These are phyloP conservation scores for Porcisia hertigi DNA, from an alignment of 208 protist species.

Conservation along the genomic window DNA sequence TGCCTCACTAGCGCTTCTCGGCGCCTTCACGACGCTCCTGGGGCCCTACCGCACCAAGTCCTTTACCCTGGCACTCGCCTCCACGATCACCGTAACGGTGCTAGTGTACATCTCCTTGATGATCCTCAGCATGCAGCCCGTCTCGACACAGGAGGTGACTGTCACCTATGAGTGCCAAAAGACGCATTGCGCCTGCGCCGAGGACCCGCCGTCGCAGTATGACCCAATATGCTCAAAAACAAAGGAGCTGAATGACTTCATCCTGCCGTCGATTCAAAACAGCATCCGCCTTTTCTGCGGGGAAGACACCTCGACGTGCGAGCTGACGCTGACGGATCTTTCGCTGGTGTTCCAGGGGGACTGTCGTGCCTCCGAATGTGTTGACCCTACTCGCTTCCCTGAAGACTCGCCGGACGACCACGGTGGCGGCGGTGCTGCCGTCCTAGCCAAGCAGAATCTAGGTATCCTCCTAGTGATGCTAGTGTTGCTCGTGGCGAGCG, in stretches of 20 bases:
- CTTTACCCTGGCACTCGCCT: conserved; percentile 37
- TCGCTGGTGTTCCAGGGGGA: conserved; percentile 64
- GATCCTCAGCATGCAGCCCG: conserved; percentile 57
- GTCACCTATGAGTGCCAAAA: conserved; percentile 70
- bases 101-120: conserved; percentile 66
- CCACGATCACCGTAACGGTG: conserved; percentile 35
- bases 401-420: conserved; percentile 18
- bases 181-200: conserved; percentile 65
- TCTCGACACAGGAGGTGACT: conserved; percentile 4
- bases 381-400: conserved; percentile 58
- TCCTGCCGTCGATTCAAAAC: conserved; percentile 69
- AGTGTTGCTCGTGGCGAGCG: conserved; percentile 33
- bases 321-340: conserved; percentile 63
- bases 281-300: conserved; percentile 55
- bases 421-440: conserved; percentile 3
- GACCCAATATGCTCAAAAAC: conserved; percentile 70
- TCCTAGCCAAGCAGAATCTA: conserved; percentile 24
- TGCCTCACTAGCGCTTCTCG: conserved; percentile 46
- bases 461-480: conserved; percentile 32
- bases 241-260: conserved; percentile 35
- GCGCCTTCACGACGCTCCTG: conserved; percentile 39
- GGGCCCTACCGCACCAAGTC: conserved; percentile 34
- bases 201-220: conserved; percentile 62
- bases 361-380: conserved; percentile 76
- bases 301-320: conserved; percentile 33